A percentile compares a stretch with the other conserved stretches of the same genome.
Evolutionary conservation across 78 protist genomes (phyloP).

Genomic region (Isochrysis galbana): DNA sequence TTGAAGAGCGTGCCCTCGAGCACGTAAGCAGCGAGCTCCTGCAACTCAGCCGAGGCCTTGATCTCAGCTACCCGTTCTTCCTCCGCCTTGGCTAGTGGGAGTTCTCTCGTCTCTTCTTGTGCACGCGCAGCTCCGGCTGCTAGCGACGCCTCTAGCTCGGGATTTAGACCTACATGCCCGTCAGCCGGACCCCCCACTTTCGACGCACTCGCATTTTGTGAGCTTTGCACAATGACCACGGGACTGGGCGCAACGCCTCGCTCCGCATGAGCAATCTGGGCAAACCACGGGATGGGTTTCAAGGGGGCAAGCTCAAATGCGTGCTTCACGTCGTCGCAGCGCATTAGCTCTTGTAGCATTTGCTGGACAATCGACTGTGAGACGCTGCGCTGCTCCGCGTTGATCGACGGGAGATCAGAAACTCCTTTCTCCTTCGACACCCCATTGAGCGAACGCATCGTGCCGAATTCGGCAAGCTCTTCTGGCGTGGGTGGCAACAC

Average conservation of each 20-base stretch:
- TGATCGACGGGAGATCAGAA: not conserved
- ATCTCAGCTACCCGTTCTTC: no score
- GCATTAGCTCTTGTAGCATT: not conserved
- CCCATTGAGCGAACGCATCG: no score
- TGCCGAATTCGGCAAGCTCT: no score
- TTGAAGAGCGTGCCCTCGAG: slow-evolving; percentile 11
- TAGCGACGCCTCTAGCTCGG: no score
- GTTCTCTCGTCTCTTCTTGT: no score
- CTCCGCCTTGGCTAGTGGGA: no score
- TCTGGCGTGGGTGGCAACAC: not conserved
- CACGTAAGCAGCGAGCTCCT: not conserved
- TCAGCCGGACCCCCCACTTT: no score
- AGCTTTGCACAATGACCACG: no score
- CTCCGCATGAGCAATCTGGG: not conserved
- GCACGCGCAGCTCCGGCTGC: no score
- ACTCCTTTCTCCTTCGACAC: no score
- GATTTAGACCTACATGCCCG: no score
- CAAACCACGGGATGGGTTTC: not conserved
- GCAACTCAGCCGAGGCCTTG: not conserved
- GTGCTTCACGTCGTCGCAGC: not conserved
- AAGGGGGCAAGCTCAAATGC: not conserved
- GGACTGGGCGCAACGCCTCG: not conserved
- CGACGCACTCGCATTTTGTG: no score
- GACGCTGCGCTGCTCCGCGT: not conserved
- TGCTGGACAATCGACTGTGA: not conserved